Base-by-base conservation (phyloP, 1,284 basidiomycete species). In the Xerocomus minutiporus region DNA sequence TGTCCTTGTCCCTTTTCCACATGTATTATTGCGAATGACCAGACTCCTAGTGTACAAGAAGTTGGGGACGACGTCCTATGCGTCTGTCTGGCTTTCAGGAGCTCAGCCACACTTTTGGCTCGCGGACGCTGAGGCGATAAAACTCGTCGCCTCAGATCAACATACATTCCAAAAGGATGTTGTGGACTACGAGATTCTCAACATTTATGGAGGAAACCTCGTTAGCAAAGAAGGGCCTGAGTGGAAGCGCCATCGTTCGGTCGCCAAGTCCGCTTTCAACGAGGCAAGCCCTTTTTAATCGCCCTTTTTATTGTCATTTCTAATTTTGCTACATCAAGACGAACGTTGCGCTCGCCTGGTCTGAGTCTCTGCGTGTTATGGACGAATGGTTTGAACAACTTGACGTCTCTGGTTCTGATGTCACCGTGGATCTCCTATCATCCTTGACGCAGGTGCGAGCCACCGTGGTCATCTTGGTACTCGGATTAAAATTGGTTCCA, bases 281-380 rank as follows among this genome's bases (percentile, higher is more conserved):
- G 66, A 65, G 56, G 63, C n/a, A 42, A 53, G 62, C 4, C 2
- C 7, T 23, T 25, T 34, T 29, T 40, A 2, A 0, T 17, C 23
- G n/a, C 8, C 3, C 3, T 13, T 34, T 34, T 34, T 13, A 13
- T 34, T 34, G 12, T 34, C 12, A 8, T 34, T 8, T 39, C 53
- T 54, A 31, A 54, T 23, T 0, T 25, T 17, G 8, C 42, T 32
- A 7, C 17, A 32, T 5, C 26, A 57, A 77, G 75, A 66, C 68
- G 15, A 79, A 78, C 32, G 71, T 75, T 50, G 70, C 69, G 5
- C 63, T 77, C 3, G 75, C 78, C 11, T 79, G 74, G 76, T 57
- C 60, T 5, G 73, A 78, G 55, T 67, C 74, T 0, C 66, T 71
- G 5, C 67, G 71, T 5, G 64, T 78, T 5, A 57, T 73, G n/a